These are phyloP conservation scores for Wickerhamomyces xylosicus DNA, from an alignment of 805 yeast genomes.

Conservation along the genomic window DNA sequence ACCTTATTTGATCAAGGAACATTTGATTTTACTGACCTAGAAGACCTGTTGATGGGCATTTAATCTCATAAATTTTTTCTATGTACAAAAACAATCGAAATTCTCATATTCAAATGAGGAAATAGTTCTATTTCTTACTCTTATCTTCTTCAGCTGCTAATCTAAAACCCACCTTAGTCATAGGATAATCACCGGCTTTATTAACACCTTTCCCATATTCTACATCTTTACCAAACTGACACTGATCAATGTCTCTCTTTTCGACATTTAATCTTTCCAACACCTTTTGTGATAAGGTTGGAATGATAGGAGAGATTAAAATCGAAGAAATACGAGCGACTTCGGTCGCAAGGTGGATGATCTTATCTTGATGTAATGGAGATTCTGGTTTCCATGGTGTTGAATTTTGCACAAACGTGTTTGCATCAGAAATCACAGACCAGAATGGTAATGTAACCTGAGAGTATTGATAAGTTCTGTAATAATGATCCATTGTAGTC, in stretches of 20 bases:
- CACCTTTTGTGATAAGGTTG: conserved; percentile 44
- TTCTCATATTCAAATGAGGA: too few relatives aligned
- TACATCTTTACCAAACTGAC: conserved; percentile 46
- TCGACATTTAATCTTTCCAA: conserved; percentile 56
- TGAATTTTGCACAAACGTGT: conserved; percentile 52
- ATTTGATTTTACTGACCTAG: too few relatives aligned
- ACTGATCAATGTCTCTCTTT: conserved; percentile 32
- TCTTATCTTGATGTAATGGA: conserved; percentile 29
- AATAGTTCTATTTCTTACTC: too few relatives aligned
- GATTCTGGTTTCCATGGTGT: conserved; percentile 58
- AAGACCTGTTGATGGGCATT: too few relatives aligned
- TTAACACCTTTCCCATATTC: conserved; percentile 53
- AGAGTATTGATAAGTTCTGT: conserved; percentile 40
- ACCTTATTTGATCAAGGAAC: too few relatives aligned
- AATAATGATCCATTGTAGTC: conserved; percentile 29
- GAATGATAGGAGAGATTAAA: conserved; percentile 63
- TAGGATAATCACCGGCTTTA: conserved; percentile 38
- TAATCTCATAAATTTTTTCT: too few relatives aligned
- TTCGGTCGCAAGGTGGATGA: conserved; percentile 61
- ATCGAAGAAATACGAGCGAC: conserved; percentile 58
- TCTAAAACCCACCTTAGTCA: conserved; percentile 22
- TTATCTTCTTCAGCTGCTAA: background rate
- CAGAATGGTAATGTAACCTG: conserved; percentile 50
- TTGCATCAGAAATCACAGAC: conserved; percentile 48
- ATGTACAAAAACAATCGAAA: too few relatives aligned